Evolutionary conservation across 2,329 filamentous ascomycete genomes (phyloP), one percentile per base, ranked within the genome.

Genomic region (Tolypocladium tropicale): DNA sequence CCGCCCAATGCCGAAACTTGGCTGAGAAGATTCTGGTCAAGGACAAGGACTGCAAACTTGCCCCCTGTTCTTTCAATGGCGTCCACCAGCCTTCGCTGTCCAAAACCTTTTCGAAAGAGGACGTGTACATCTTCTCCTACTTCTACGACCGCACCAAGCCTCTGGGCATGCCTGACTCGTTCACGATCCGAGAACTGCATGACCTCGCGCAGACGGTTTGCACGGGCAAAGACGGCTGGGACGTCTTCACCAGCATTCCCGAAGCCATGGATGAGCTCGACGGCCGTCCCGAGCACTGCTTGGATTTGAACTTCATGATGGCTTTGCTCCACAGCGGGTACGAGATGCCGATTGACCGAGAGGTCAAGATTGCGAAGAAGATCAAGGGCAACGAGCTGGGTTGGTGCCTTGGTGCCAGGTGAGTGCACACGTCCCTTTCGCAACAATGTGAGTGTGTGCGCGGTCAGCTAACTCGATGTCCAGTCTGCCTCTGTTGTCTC

Each of bases 281-380:
- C 55, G 91, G 82, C 59, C 83, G 93, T 57, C 91, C 94, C 2
- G 92, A 99, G 73, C 89, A 88, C 72, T 99, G 94, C 74, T 76
- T 99, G 65, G 94, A 99, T 72, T 77, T 99, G 64, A 99, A 90
- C 77, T 99, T 97, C 69, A 96, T 96, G 90, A 76, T 95, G 65
- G 89, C 89, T 30, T 78, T 99, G 56, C 76, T 97, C 55, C 92
- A 97, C 73, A 95, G 90, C 6, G 94, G 94, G 3, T 99, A 99
- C 67, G 94, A 97, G 63, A 96, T 99, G 90, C 93, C 93, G 4
- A 86, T 97, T 65, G 90, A 96, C 63, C 83, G 95, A 41, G 94
- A 99, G 73, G 91, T 99, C 62, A 93, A 89, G 79, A 95, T 96
- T 68, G 94, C 93, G 58, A 99, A 99, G 88, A 96, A 96, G 81